Evolutionary conservation across 2,329 filamentous ascomycete species (phyloP).

Genomic region (Fusarium secorum): DNA sequence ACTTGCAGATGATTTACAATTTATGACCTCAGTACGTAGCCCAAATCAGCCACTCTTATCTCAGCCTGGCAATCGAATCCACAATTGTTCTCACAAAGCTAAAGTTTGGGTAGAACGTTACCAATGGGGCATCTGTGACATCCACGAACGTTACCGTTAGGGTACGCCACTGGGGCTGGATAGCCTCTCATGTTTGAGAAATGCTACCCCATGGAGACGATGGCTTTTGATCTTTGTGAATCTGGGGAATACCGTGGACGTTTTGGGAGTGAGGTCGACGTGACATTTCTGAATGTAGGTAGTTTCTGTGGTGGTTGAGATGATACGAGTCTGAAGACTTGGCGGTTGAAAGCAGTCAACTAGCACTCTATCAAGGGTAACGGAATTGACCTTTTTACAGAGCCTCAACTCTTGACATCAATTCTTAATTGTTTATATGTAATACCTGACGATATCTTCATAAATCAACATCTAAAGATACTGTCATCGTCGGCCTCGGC

Average conservation of each 20-base stretch:
- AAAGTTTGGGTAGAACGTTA: constrained; percentile 4
- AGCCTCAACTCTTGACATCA: neutral
- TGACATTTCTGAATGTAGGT: neutral
- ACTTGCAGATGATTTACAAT: neutral
- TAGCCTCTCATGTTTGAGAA: constrained; percentile 11
- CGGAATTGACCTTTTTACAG: neutral
- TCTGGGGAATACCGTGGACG: neutral
- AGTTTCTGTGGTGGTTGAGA: neutral
- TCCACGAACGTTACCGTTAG: constrained; percentile 28
- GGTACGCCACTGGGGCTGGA: constrained; percentile 3
- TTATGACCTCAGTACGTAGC: constrained; percentile 1
- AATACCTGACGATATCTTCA: neutral
- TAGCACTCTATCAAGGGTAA: neutral
- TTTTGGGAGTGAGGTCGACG: neutral
- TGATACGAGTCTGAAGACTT: neutral
- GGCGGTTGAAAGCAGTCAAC: neutral
- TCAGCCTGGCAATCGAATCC: neutral
- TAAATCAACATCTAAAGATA: neutral
- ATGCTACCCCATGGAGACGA: constrained; percentile 11
- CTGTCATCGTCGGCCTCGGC: neutral
- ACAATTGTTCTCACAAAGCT: neutral
- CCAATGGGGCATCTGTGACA: neutral
- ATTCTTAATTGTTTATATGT: neutral
- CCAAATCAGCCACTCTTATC: neutral
- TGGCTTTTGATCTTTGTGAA: neutral